Evolutionary conservation across 2,329 filamentous ascomycete species (phyloP).

Genomic region (Arthroderma uncinatum): DNA sequence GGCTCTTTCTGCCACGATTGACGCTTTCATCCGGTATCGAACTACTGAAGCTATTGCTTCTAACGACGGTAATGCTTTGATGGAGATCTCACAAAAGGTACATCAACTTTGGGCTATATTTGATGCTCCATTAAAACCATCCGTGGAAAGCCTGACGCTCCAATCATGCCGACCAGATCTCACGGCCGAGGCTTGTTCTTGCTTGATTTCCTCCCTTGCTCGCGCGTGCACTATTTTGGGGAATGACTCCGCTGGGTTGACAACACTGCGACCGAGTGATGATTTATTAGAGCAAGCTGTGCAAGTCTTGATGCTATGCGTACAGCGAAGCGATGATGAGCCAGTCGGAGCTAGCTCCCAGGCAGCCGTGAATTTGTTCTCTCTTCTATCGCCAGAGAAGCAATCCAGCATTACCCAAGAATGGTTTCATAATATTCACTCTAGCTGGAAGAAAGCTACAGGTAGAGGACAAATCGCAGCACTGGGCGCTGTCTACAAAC

Average conservation of each 20-base stretch:
- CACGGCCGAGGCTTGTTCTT: slow-evolving; percentile 32
- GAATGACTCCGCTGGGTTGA: not conserved
- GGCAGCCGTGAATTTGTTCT: slow-evolving; percentile 32
- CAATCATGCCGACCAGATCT: slow-evolving; percentile 32
- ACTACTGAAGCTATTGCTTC: slow-evolving; percentile 14
- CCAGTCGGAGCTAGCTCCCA: slow-evolving; percentile 32
- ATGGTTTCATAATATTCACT: slow-evolving; percentile 32
- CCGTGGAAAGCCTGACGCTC: slow-evolving; percentile 31
- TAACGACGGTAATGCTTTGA: slow-evolving; percentile 15
- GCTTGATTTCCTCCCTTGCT: slow-evolving; percentile 30
- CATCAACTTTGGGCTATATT: slow-evolving; percentile 31
- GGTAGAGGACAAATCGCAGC: slow-evolving; percentile 36
- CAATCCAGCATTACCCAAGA: slow-evolving; percentile 27
- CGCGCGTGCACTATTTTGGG: slow-evolving; percentile 15
- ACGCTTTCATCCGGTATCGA: slow-evolving; percentile 22
- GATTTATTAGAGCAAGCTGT: slow-evolving; percentile 22
- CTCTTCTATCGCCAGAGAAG: slow-evolving; percentile 24
- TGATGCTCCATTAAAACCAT: slow-evolving; percentile 23
- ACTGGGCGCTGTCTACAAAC: slow-evolving; percentile 31
- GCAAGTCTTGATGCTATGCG: slow-evolving; percentile 29
- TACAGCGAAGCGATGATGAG: slow-evolving; percentile 31
- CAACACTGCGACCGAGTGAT: slow-evolving; percentile 15
- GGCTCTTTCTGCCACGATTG: slow-evolving; percentile 30
- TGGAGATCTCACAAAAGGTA: slow-evolving; percentile 22
- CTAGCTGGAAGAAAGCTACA: slow-evolving; percentile 28